phyloP scores from a whole-genome alignment of 306 rosid genomes.

The Cercis canadensis region DNA sequence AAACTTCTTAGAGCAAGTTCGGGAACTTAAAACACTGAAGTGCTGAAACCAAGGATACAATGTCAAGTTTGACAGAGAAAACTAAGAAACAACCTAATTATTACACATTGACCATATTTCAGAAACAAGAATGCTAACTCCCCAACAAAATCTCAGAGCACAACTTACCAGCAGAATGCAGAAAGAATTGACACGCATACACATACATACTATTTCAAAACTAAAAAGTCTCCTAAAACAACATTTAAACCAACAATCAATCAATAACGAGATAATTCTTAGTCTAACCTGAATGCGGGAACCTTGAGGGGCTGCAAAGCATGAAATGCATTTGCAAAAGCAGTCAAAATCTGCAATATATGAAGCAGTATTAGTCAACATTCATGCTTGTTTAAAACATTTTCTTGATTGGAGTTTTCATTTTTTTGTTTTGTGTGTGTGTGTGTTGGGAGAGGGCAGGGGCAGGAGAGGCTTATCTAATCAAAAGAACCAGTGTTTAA shows the following conservation, averaged over 20 bases:
- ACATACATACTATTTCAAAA: constrained; percentile 16
- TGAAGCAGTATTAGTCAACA: constrained; percentile 32
- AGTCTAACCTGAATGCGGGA: constrained; percentile 86
- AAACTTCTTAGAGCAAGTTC: no score
- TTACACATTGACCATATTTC: not conserved
- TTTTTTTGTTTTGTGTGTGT: no score
- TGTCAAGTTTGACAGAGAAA: no score
- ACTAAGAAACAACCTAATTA: not conserved
- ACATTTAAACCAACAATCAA: constrained; percentile 18
- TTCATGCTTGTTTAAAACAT: not conserved
- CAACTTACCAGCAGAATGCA: constrained; percentile 6
- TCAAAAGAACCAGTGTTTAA: no score
- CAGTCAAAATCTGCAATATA: constrained; percentile 76
- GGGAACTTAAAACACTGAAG: no score
- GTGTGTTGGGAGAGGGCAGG: no score
- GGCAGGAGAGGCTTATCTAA: no score
- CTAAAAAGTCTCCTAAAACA: constrained; percentile 4
- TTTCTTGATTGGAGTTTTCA: no score
- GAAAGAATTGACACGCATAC: constrained; percentile 24
- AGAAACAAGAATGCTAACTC: not conserved
- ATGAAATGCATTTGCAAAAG: constrained; percentile 89
- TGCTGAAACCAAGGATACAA: no score
- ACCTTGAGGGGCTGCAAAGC: constrained; percentile 92
- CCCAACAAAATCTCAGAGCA: constrained; percentile 5
- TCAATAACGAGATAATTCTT: not conserved